phyloP scores from a whole-genome alignment of 2,329 filamentous ascomycete genomes.

The Fusarium nematophilum region DNA sequence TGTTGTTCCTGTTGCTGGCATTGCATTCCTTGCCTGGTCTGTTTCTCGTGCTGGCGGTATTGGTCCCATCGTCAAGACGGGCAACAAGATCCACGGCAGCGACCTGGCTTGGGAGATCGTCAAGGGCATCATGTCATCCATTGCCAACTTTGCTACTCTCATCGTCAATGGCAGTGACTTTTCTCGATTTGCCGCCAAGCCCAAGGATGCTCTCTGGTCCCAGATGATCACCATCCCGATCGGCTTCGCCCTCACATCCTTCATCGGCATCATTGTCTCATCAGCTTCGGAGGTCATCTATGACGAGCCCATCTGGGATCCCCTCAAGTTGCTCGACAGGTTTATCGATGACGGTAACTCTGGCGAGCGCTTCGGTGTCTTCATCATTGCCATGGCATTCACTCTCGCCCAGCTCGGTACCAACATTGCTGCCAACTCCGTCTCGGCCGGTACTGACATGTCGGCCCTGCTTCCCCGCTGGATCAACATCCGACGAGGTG shows the following conservation, averaged over 20 bases:
- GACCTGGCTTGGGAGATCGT: constrained; percentile 84
- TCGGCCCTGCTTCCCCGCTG: constrained; percentile 83
- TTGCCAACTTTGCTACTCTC: constrained; percentile 90
- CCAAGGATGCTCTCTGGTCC: constrained; percentile 81
- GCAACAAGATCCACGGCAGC: constrained; percentile 71
- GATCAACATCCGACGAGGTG: constrained; percentile 86
- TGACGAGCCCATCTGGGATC: constrained; percentile 77
- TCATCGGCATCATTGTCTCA: constrained; percentile 84
- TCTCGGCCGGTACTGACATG: constrained; percentile 86
- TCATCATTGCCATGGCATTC: constrained; percentile 77
- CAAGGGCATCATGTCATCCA: constrained; percentile 86
- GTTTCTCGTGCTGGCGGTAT: constrained; percentile 83
- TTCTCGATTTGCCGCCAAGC: constrained; percentile 82
- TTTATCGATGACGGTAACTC: constrained; percentile 78
- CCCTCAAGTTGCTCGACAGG: constrained; percentile 71
- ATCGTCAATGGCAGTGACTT: constrained; percentile 89
- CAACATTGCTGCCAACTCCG: constrained; percentile 88
- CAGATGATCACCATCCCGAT: constrained; percentile 80
- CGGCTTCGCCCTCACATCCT: constrained; percentile 81
- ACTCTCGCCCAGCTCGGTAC: constrained; percentile 85
- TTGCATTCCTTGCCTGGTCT: constrained; percentile 90
- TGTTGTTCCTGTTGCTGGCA: constrained; percentile 83
- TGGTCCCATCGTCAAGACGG: constrained; percentile 82
- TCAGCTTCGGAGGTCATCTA: constrained; percentile 79
- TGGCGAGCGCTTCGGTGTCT: constrained; percentile 78